Base-by-base conservation (phyloP, 1,139 yeast genomes). In the Petasospora fabianii region DNA sequence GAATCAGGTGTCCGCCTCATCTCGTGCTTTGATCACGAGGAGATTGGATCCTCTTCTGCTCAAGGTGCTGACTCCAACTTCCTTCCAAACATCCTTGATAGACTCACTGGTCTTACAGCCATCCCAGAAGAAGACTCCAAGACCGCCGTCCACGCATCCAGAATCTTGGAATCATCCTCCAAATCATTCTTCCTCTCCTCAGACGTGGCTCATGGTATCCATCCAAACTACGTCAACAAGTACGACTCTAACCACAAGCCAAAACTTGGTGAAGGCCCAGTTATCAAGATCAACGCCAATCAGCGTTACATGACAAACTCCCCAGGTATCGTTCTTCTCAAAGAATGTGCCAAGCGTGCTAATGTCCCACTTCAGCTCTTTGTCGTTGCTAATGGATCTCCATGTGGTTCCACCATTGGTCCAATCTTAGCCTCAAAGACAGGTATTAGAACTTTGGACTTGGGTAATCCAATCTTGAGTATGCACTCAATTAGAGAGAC, bases 401-500 rank as follows among this genome's bases (percentile, higher is more conserved):
- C 97, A 3, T 92, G 97, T 64, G 98, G 98, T 2, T 84, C 96
- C 3, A 92, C 98, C 2, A 92, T 92, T 55, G 98, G 98, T 1
- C 97, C 98, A 18, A 84, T 88, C 60, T 68, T 92, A 46, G 82
- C 96, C 24, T 83, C 96, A 4, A 84, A 84, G 54, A 72, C 92
- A 35, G 98, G 98, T 37, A 74, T 92, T 34, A 75, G 95, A 58
- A 87, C 97, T 3, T 65, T 92, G 45, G 98, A 92, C 62, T 67
- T 92, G 43, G 98, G 98, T 40, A 88, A 87, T 58, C 96, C 97
- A 3, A 95, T 90, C 59, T 69, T 92, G 53, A 82, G 95, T 40
- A 92, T 92, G 98, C 98, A 92, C 59, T 84, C 96, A 2, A 83
- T 87, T 44, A 76, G 98, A 61, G 98, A 92, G 62, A 90, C 96